Evolutionary conservation across 306 rosid species (phyloP).

Genomic region (Alnus rubra): DNA sequence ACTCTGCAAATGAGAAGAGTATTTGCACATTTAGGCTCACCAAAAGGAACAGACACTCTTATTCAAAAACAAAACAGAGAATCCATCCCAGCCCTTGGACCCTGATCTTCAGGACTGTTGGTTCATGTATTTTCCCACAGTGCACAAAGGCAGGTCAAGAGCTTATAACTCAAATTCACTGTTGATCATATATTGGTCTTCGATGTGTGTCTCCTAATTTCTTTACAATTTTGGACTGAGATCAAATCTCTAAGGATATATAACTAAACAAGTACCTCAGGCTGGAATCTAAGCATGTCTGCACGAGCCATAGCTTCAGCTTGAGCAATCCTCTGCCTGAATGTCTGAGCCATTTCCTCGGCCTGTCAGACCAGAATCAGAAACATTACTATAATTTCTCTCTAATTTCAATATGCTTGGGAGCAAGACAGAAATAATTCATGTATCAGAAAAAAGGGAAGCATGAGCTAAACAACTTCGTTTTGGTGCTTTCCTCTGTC

Average conservation of each 20-base stretch:
- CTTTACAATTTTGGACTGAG: neutral
- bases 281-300: conserved; percentile 90
- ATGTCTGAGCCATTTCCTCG: conserved; percentile 96
- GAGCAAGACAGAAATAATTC: conserved; percentile 8
- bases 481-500: conserved; percentile 22
- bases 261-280: conserved; percentile 60
- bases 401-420: conserved; percentile 19
- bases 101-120: neutral
- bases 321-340: conserved; percentile 96
- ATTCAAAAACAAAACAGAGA: neutral
- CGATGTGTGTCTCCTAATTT: neutral
- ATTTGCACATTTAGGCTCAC: neutral
- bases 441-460: conserved; percentile 11
- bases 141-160: neutral
- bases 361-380: conserved; percentile 59
- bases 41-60: neutral
- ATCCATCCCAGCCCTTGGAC: neutral
- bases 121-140: neutral
- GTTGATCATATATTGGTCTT: neutral
- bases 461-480: neutral
- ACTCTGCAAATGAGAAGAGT: conserved; percentile 53
- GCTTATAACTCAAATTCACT: neutral
- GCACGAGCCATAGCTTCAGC: conserved; percentile 99
- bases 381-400: conserved; percentile 17
- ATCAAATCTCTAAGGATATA: neutral